Percentiles rank a stretch among this genome's conserved stretches.
Evolutionary conservation across 352 stramenopile species (phyloP).

Genomic region (Phytophthora ramorum): DNA sequence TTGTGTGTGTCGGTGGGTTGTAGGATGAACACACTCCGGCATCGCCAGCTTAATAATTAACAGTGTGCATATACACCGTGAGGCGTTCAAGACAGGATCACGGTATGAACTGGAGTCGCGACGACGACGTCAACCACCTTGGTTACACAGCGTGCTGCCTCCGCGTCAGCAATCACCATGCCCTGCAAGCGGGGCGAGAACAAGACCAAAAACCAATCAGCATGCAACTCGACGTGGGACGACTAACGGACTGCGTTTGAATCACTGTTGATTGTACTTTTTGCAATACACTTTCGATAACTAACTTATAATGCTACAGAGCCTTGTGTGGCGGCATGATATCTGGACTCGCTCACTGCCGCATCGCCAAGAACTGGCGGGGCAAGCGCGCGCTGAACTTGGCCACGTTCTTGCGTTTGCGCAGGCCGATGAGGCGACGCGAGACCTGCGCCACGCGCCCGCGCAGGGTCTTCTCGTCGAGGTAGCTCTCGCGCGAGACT

Average conservation of each 20-base stretch:
- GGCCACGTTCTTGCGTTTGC: constrained; percentile 62
- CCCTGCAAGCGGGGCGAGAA: neutral
- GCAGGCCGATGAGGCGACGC: constrained; percentile 58
- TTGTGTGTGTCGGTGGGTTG: too few relatives aligned
- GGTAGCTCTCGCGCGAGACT: constrained; percentile 63
- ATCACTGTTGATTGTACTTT: neutral
- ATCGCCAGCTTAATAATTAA: too few relatives aligned
- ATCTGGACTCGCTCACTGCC: constrained; percentile 24
- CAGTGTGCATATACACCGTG: too few relatives aligned
- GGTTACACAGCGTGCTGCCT: neutral
- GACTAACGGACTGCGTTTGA: neutral
- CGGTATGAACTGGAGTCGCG: neutral
- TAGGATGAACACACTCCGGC: too few relatives aligned
- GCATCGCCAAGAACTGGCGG: neutral
- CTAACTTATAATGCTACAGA: constrained; percentile 36
- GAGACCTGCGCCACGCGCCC: constrained; percentile 63
- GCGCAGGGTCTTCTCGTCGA: constrained; percentile 64
- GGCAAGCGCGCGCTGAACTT: constrained; percentile 31
- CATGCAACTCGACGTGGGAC: too few relatives aligned
- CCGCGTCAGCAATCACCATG: neutral
- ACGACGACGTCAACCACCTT: neutral
- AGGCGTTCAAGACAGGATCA: too few relatives aligned
- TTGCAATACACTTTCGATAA: constrained; percentile 21
- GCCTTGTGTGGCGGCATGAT: neutral
- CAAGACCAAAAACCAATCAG: too few relatives aligned